Evolutionary conservation across 108 stramenopile species (phyloP), one percentile per base, ranked within the genome.

Genomic region (Aurantiochytrium sp.): DNA sequence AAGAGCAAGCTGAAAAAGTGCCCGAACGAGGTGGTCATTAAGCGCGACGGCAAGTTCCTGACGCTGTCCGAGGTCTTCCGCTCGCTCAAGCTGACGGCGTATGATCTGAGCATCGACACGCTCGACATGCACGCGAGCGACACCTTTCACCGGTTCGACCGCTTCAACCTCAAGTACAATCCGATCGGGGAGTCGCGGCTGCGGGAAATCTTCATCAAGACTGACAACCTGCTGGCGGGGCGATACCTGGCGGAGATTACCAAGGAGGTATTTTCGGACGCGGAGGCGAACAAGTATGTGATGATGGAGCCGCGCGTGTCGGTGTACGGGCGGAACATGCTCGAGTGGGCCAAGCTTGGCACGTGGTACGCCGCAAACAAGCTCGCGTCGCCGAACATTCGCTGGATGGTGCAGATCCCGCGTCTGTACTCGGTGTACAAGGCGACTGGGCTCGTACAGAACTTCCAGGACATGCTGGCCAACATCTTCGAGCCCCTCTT

Each of bases 41-140:
- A 90, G 45, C 55, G 91, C 19, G 93, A 94, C 88, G 93, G 92
- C 24, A 85, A 59, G 24, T 88, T 92, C 55, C 41, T 93, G 55
- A 93, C 94, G 31, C 92, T 94, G 24, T 89, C 91, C 19, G 93
- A 94, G 81, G 92, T 93, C 50, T 94, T 93, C 55, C 52, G 81
- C 32, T 88, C 87, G 37, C 97, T 99, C 42, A 95, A 97, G 2
- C 88, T 99, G 34, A 96, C 97, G 42, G 95, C 96, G 36, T 98
- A 99, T 85, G 97, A 99, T 89, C 90, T 99, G 87, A 97, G 97
- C 32, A 98, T 99, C 69, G 98, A 99, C 91, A 99, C 98, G 21
- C 97, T 99, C 87, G 95, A 98, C 91, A 99, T 99, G 69, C 93
- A 99, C 87, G 98, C 99, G 36, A 97, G 97, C 93, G 97, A 98